Percentiles rank a stretch among this genome's conserved stretches.
phyloP scores from a whole-genome alignment of 345 rosid genomes.

The Nasturtium officinale region DNA sequence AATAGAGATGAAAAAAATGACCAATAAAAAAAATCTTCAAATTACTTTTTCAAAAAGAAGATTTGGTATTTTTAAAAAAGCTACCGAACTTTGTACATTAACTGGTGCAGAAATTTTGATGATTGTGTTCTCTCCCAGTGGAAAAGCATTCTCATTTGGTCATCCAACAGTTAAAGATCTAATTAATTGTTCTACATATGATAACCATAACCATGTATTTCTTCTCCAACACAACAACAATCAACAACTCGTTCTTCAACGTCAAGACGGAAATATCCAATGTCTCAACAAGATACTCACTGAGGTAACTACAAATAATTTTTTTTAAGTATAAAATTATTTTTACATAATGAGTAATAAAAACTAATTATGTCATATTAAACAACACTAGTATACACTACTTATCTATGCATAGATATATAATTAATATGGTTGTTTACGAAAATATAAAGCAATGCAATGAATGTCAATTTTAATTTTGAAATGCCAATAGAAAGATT shows the following conservation, averaged over 20 bases:
- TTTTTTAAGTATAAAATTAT: no score
- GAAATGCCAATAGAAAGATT: background rate
- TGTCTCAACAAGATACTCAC: slow-evolving; percentile 52
- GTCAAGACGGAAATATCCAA: slow-evolving; percentile 41
- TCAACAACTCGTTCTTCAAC: slow-evolving; percentile 36
- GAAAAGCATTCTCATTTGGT: slow-evolving; percentile 60
- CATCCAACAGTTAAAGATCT: slow-evolving; percentile 50
- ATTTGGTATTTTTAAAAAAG: slow-evolving; percentile 30
- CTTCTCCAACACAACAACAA: background rate
- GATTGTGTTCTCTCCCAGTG: slow-evolving; percentile 30
- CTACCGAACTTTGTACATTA: slow-evolving; percentile 24
- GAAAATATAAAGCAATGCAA: background rate
- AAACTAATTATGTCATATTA: no score
- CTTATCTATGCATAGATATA: background rate
- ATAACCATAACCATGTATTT: background rate
- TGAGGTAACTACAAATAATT: slow-evolving; percentile 33
- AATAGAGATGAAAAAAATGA: background rate
- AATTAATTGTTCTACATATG: slow-evolving; percentile 34
- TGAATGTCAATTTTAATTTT: background rate
- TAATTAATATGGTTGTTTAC: no score
- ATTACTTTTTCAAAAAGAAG: slow-evolving; percentile 36
- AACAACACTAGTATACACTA: background rate
- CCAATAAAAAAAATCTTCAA: background rate
- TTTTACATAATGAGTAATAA: no score
- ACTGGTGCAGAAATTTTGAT: slow-evolving; percentile 14